These are phyloP conservation scores for Neopestalotiopsis rosae DNA, from an alignment of 2,329 filamentous ascomycete species.

Conservation along the genomic window DNA sequence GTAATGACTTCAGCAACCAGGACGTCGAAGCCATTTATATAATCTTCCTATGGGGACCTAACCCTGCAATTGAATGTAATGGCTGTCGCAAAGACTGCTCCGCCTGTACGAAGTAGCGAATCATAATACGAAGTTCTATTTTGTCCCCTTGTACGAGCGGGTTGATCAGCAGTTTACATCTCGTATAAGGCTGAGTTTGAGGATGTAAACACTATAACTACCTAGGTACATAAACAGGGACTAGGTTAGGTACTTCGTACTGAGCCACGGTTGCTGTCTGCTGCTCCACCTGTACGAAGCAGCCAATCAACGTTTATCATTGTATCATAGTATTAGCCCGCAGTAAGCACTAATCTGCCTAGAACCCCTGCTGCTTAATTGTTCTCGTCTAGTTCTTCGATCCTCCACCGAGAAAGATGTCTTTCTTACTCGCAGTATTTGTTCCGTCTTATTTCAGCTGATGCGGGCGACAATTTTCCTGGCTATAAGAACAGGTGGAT, in stretches of 20 bases:
- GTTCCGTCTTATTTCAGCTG: neutral
- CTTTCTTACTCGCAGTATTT: neutral
- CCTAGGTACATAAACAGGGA: no score
- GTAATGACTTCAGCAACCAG: neutral
- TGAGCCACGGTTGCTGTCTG: neutral
- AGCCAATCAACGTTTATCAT: conserved; percentile 26
- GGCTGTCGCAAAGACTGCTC: neutral
- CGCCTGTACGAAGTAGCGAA: neutral
- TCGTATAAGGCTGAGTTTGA: neutral
- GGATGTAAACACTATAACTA: no score
- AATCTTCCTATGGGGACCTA: neutral
- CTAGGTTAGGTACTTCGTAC: neutral
- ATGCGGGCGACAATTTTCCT: neutral
- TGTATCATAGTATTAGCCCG: no score
- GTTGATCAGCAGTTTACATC: neutral
- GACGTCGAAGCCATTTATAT: neutral
- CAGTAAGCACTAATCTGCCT: neutral
- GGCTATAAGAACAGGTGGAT: neutral
- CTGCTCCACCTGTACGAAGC: conserved; percentile 30
- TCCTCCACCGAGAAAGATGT: neutral
- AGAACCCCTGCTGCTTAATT: conserved; percentile 3
- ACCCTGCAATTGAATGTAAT: neutral
- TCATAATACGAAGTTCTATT: neutral
- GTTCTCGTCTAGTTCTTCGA: neutral
- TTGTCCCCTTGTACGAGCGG: neutral